Percentiles rank a stretch among this genome's conserved stretches.
phyloP scores from a whole-genome alignment of 139 green algal genomes.

The Chlamydomonas urium region DNA sequence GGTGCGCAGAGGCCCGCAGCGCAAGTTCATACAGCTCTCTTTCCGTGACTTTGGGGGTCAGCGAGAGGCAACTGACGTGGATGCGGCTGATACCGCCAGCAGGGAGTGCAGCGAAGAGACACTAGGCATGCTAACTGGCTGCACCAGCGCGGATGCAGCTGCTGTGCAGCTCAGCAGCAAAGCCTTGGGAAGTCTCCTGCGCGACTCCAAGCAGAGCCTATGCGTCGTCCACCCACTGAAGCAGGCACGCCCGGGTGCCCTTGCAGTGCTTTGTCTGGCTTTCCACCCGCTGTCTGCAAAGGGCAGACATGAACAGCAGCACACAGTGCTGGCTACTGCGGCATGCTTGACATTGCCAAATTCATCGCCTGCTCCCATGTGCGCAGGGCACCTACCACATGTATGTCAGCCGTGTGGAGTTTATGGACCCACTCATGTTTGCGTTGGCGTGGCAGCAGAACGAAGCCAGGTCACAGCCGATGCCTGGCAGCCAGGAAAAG shows the following conservation, averaged over 20 bases:
- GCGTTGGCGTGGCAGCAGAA: slow-evolving; percentile 4
- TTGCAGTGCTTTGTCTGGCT: background rate
- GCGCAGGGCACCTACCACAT: slow-evolving; percentile 14
- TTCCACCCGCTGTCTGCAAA: too few species aligned
- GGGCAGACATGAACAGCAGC: background rate
- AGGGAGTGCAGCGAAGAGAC: slow-evolving; percentile 17
- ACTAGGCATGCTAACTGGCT: slow-evolving; percentile 9
- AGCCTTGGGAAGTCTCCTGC: background rate
- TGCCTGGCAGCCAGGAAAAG: background rate
- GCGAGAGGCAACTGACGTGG: background rate
- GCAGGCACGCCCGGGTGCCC: background rate
- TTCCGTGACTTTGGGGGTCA: slow-evolving; percentile 5
- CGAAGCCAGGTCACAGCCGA: background rate
- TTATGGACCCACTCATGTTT: slow-evolving; percentile 10
- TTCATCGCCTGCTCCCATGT: background rate
- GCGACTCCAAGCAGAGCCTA: background rate
- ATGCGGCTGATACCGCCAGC: background rate
- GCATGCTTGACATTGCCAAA: background rate
- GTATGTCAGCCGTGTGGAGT: background rate
- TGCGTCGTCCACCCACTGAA: slow-evolving; percentile 8
- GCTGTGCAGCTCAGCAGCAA: slow-evolving; percentile 1
- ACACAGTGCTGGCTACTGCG: background rate
- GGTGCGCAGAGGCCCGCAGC: background rate
- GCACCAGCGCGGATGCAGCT: background rate
- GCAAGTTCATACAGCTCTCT: slow-evolving; percentile 9